Percentiles rank a stretch among this genome's conserved stretches.
Conservation (phyloP, 306 rosid species). For the Albizia julibrissin region DNA sequence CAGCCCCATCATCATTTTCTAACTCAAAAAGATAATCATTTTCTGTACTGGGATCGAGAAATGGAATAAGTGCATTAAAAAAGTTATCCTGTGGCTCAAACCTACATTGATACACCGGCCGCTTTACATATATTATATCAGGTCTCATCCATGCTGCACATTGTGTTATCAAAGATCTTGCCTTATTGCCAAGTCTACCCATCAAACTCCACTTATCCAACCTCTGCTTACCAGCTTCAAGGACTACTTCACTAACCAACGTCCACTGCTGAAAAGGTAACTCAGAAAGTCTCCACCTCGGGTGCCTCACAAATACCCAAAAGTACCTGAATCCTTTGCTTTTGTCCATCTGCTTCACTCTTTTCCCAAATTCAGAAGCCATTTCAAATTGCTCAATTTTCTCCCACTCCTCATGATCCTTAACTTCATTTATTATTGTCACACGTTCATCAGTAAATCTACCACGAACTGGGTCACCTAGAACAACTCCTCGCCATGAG, state of each 20-base stretch:
- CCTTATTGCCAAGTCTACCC: conserved; percentile 85
- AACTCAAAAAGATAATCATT: conserved; percentile 60
- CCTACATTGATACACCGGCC: conserved; percentile 78
- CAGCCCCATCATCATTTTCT: conserved; percentile 66
- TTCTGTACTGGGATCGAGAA: conserved; percentile 80
- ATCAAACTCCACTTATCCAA: conserved; percentile 92
- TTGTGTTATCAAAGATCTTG: conserved; percentile 63
- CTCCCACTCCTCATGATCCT: conserved; percentile 91
- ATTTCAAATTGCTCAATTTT: conserved; percentile 80
- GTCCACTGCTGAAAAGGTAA: conserved; percentile 94
- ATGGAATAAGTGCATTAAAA: conserved; percentile 58
- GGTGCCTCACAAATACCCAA: conserved; percentile 89
- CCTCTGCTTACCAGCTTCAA: conserved; percentile 83
- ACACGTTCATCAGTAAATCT: conserved; percentile 75
- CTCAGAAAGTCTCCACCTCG: conserved; percentile 75
- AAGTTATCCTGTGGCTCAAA: conserved; percentile 90
- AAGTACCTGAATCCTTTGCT: conserved; percentile 60
- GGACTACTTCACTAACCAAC: conserved; percentile 67
- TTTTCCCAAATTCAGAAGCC: conserved; percentile 69
- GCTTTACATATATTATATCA: conserved; percentile 80
- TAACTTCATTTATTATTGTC: conserved; percentile 70
- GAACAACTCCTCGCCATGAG: conserved; percentile 88
- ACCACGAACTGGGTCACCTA: conserved; percentile 81
- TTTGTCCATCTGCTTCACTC: conserved; percentile 57
- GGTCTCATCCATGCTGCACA: conserved; percentile 98